phyloP scores from a whole-genome alignment of 2,329 filamentous ascomycete species.

The Sarocladium strictum region DNA sequence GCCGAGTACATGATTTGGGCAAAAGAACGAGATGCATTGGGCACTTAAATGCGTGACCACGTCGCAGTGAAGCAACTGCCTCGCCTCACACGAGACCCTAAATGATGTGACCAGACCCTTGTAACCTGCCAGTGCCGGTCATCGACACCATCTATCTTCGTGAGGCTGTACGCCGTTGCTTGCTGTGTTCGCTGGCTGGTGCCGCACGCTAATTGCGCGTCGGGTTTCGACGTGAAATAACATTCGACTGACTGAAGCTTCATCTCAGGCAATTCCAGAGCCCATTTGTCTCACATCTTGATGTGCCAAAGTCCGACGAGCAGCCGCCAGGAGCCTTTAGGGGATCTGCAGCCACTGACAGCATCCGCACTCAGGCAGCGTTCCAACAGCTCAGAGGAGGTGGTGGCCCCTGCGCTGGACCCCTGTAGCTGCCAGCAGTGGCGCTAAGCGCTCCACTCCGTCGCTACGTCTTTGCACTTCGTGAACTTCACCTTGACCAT shows the following conservation, averaged over 20 bases:
- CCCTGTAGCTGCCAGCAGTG: conserved; percentile 5
- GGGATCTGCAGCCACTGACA: not conserved
- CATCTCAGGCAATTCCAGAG: no score
- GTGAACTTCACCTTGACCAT: not conserved
- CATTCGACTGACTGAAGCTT: no score
- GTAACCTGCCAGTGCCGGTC: not conserved
- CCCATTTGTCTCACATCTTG: no score
- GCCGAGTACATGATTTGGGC: not conserved
- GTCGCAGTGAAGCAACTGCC: not conserved
- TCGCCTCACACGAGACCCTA: not conserved
- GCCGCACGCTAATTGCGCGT: no score
- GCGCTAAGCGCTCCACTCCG: conserved; percentile 1
- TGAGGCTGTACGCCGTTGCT: not conserved
- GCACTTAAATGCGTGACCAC: not conserved
- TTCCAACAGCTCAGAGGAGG: no score
- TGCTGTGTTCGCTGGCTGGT: no score
- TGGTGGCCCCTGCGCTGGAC: not conserved
- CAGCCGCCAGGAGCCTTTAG: no score
- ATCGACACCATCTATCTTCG: no score
- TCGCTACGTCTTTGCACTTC: not conserved
- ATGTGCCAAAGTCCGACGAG: no score
- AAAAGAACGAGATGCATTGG: not conserved
- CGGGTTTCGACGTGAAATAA: no score
- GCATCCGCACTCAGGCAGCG: not conserved
- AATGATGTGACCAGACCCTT: not conserved